These are phyloP conservation scores for Lyophyllum atratum DNA, from an alignment of 768 basidiomycete species.

Conservation along the genomic window DNA sequence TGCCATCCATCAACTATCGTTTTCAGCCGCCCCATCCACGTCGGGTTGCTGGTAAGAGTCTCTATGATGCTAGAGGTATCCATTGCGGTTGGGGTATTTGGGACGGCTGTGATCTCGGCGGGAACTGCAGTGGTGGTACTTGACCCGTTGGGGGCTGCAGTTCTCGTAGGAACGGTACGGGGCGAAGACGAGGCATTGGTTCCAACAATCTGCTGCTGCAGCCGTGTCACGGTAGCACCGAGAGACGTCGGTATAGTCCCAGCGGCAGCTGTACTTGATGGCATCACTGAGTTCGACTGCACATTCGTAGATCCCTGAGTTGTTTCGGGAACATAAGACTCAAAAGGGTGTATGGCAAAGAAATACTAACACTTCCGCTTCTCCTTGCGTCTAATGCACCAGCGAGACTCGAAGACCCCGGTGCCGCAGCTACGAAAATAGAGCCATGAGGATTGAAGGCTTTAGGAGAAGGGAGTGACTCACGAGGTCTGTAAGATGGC, in stretches of 20 bases:
- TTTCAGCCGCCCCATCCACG: background rate
- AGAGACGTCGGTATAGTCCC: background rate
- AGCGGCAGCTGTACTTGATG: background rate
- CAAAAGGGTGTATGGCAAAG: background rate
- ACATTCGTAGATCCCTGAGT: background rate
- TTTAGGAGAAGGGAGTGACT: background rate
- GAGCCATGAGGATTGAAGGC: background rate
- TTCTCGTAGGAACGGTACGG: background rate
- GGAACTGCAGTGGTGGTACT: background rate
- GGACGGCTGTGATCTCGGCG: background rate
- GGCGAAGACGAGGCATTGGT: background rate
- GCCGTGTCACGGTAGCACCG: background rate
- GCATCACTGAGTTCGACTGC: too few species aligned
- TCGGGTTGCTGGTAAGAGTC: background rate
- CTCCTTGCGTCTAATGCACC: background rate
- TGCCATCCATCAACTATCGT: background rate
- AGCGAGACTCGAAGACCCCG: conserved; percentile 3
- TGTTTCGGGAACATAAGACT: background rate
- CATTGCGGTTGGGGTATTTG: background rate
- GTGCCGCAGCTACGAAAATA: background rate
- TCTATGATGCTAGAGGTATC: background rate
- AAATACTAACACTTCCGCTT: background rate
- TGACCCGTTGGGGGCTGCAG: background rate
- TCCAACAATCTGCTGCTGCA: conserved; percentile 2
- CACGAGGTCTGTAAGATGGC: conserved; percentile 3